Base-by-base conservation (phyloP, 345 rosid genomes). In the Arabidopsis thaliana region DNA sequence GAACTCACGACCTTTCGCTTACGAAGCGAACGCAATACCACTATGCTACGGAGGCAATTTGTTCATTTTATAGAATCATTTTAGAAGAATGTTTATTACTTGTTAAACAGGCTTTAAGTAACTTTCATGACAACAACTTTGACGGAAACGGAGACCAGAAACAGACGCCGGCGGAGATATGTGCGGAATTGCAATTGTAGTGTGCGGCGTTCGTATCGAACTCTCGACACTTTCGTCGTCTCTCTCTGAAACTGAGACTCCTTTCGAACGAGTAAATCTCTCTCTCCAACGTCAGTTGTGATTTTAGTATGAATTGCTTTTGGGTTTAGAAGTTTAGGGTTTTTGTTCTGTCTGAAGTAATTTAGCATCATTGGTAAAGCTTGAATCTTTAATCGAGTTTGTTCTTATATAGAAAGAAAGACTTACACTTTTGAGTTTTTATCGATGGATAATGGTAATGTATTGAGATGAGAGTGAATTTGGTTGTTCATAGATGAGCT, bases 11-110 rank as follows among this genome's bases (percentile, higher is more conserved):
- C 95, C 98, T 90, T 90, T 91, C 96, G 93, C 97, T 94, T 94
- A 94, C 97, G 96, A 92, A 92, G 97, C 93, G 97, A 94, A 94
- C 97, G 93, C 98, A 92, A 91, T 90, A 85, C 98, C 98, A 94
- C 97, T 90, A 90, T 94, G 98, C 97, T 90, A 90, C 91, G 86
- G 85, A 89, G 88, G 91, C 93, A 14, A 41, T 2, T 25, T 41
- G 2, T 3, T 41, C 1, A 8, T 14, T 1, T 6, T 1, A 1
- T 57, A 40, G 0, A 57, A 28, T 28, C 32, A 32, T 4, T 14
- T 14, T 0, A 1, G 0, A 1, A 5, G 7, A 45, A n/a, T 2
- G 6, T 6, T 14, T 6, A n/a, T 6, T 14, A 6, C 0, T 46
- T 46, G 5, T 59, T 59, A n/a, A 34, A 61, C 40, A 44, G 53